Evolutionary conservation across 345 rosid species (phyloP), one percentile per base, ranked within the genome.

Genomic region (Streptanthus diversifolius): DNA sequence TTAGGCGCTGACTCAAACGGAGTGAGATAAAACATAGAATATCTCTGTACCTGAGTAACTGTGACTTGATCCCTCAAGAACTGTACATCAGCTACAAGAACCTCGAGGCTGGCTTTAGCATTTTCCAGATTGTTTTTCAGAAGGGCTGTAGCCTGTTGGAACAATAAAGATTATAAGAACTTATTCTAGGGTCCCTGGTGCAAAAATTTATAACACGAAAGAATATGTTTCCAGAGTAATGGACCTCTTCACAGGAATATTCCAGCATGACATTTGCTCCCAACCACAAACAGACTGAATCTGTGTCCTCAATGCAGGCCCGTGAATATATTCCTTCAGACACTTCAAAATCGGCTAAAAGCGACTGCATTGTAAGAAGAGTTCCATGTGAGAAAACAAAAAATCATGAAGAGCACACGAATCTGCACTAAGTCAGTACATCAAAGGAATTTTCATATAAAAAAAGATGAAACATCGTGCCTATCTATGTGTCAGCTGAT

Each of bases 181-280:
- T 80, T 63, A 77, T 74, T 75, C 57, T 57, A 58, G 15, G 64
- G 74, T 65, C 72, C 80, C 69, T 19, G 4, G 40, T 45, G 55
- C 62, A 70, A 41, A 36, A 75, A 56, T 27, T 49, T 27, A 10
- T 21, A 64, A 47, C 17, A 13, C 19, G 5, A 11, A 22, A 62
- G 60, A 44, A 55, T 51, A 45, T 40, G 67, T 65, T 53, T 68
- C 24, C 52, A 59, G 73, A 24, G 77, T 48, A 69, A 14, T 25
- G 40, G 66, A 90, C 95, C 99, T 88, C 96, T 72, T 85, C 92
- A 40, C 86, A 82, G 63, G 99, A 90, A 80, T 92, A 90, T 81
- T 95, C 99, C 80, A 90, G 82, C 98, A 92, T 92, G 76, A 95
- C 96, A 79, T 92, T 95, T 69, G 97, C 97, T 71, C 91, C 98